Evolutionary conservation across 2,329 filamentous ascomycete species (phyloP).

Genomic region (Tolypocladium ovalisporum): DNA sequence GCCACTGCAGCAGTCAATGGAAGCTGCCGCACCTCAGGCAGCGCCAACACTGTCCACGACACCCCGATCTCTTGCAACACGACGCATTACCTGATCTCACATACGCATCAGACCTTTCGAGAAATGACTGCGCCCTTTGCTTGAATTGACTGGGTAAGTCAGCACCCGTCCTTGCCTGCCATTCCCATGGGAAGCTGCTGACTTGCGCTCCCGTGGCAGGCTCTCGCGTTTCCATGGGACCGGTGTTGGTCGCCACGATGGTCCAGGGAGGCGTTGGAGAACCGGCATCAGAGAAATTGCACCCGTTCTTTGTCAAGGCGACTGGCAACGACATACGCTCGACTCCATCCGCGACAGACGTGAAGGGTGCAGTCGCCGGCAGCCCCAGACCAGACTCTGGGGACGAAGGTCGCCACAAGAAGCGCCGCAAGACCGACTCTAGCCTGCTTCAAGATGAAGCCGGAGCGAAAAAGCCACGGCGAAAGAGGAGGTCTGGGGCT

Average conservation of each 20-base stretch:
- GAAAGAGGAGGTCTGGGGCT: slow-evolving; percentile 10
- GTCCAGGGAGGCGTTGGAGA: slow-evolving; percentile 25
- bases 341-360: neutral
- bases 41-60: neutral
- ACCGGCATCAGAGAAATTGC: slow-evolving; percentile 32
- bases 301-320: slow-evolving; percentile 40
- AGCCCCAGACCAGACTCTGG: slow-evolving; percentile 12
- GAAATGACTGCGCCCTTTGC: neutral
- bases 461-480: slow-evolving; percentile 15
- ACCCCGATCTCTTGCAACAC: neutral
- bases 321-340: slow-evolving; percentile 5
- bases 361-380: neutral
- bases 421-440: slow-evolving; percentile 30
- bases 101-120: neutral
- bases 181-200: neutral
- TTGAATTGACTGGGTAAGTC: neutral
- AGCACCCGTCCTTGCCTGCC: neutral
- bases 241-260: slow-evolving; percentile 32
- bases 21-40: neutral
- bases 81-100: neutral
- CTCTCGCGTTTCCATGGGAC: slow-evolving; percentile 26
- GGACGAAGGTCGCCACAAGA: slow-evolving; percentile 22
- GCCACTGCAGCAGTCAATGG: neutral
- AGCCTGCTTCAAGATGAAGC: slow-evolving; percentile 9
- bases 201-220: slow-evolving; percentile 1